phyloP scores from a whole-genome alignment of 495 filamentous ascomycete species.

The Letharia lupina region DNA sequence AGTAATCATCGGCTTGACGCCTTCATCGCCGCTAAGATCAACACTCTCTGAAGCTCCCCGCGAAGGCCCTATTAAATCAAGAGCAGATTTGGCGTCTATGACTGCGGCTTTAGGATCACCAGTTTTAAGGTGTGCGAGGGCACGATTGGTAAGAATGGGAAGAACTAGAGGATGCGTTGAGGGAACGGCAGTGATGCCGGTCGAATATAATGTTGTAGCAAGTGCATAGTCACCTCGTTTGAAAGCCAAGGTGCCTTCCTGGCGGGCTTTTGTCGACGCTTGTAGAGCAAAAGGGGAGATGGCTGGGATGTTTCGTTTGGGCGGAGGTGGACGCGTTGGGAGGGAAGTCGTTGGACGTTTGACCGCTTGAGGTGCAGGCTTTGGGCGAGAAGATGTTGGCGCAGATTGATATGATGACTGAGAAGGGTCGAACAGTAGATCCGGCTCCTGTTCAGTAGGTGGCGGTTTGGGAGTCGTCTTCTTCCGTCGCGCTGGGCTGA shows the following conservation, averaged over 20 bases:
- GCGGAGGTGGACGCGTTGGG: slow-evolving; percentile 38
- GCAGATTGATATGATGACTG: slow-evolving; percentile 31
- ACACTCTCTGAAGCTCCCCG: slow-evolving; percentile 75
- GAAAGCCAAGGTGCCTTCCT: slow-evolving; percentile 76
- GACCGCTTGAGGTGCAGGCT: slow-evolving; percentile 27
- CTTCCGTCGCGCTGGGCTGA: slow-evolving; percentile 79
- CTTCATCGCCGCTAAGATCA: slow-evolving; percentile 52
- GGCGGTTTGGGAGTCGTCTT: slow-evolving; percentile 45
- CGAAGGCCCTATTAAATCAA: slow-evolving; percentile 70
- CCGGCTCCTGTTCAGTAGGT: slow-evolving; percentile 40
- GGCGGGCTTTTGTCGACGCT: slow-evolving; percentile 64
- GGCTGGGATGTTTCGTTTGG: slow-evolving; percentile 56
- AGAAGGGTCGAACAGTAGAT: slow-evolving; percentile 48
- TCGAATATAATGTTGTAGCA: slow-evolving; percentile 73
- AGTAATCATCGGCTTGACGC: slow-evolving; percentile 79
- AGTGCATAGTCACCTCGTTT: slow-evolving; percentile 87
- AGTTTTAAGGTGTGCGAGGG: slow-evolving; percentile 78
- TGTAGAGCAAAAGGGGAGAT: slow-evolving; percentile 59
- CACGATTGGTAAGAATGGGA: slow-evolving; percentile 81
- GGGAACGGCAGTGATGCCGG: slow-evolving; percentile 66
- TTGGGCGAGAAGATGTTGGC: slow-evolving; percentile 38
- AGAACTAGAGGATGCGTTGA: slow-evolving; percentile 76
- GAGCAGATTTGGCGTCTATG: slow-evolving; percentile 68
- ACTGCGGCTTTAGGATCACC: slow-evolving; percentile 83
- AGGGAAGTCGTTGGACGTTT: slow-evolving; percentile 32